These are phyloP conservation scores for Fusarium sp. DNA, from an alignment of 2,329 filamentous ascomycete genomes.

Conservation along the genomic window DNA sequence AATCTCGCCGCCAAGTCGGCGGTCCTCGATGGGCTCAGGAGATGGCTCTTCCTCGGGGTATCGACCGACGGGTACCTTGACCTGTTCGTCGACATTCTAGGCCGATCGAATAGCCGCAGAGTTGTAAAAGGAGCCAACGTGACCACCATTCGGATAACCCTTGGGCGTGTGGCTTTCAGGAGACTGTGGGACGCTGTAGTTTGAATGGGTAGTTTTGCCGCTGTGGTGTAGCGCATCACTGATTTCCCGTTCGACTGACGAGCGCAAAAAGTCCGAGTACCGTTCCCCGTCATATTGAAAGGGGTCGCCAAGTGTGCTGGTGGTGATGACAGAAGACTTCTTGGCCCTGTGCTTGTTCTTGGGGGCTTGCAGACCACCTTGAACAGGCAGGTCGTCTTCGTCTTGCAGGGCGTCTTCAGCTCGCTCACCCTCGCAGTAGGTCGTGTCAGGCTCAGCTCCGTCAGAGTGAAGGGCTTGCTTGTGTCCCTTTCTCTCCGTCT, in stretches of 20 bases:
- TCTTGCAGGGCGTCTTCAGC: neutral
- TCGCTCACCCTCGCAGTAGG: neutral
- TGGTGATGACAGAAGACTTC: constrained; percentile 46
- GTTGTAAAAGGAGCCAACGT: constrained; percentile 49
- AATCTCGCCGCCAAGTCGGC: constrained; percentile 27
- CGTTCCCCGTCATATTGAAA: constrained; percentile 58
- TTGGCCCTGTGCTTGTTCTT: constrained; percentile 13
- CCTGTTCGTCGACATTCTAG: constrained; percentile 54
- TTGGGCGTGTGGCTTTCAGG: constrained; percentile 3
- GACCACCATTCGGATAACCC: constrained; percentile 7
- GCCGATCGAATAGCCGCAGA: constrained; percentile 50
- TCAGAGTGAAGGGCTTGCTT: constrained; percentile 1
- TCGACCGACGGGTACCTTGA: constrained; percentile 49
- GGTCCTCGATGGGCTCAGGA: constrained; percentile 7
- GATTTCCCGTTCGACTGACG: constrained; percentile 55
- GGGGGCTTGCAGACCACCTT: neutral
- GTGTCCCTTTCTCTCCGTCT: constrained; percentile 6
- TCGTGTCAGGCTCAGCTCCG: neutral
- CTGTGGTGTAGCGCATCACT: constrained; percentile 52
- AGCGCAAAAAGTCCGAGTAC: constrained; percentile 52
- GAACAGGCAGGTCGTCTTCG: neutral
- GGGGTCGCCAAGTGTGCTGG: constrained; percentile 53
- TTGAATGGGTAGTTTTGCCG: constrained; percentile 33
- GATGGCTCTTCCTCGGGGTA: constrained; percentile 6
- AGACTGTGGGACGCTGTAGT: neutral